Percentiles rank a stretch among this genome's conserved stretches.
Conservation (phyloP, 768 basidiomycete species). For the Cystofilobasidium bisporidii region DNA sequence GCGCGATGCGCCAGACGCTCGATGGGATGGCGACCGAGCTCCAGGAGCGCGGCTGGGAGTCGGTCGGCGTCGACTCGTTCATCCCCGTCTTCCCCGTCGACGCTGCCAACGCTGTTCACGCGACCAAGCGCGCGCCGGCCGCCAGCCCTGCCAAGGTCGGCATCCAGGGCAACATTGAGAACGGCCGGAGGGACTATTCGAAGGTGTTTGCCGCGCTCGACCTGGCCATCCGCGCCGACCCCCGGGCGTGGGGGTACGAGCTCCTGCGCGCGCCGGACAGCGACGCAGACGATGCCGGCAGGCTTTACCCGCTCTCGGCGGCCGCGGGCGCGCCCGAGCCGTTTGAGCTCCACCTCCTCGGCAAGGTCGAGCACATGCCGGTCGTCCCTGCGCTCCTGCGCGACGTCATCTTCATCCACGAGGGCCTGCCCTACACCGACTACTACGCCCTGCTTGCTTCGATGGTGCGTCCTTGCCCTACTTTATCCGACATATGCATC, state of each 20-base stretch:
- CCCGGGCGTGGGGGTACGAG: not conserved
- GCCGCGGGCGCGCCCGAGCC: not conserved
- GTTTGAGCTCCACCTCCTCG: not conserved
- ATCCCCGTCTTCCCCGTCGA: not conserved
- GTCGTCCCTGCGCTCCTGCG: not conserved
- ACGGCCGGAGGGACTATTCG: constrained; percentile 1
- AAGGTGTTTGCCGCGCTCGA: not conserved
- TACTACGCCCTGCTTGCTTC: not conserved
- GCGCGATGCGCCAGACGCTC: not conserved
- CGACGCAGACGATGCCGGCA: not conserved
- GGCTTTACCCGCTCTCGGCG: not conserved
- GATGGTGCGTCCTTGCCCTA: constrained; percentile 2
- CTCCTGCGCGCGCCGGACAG: not conserved
- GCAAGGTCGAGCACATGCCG: not conserved
- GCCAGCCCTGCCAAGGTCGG: not conserved
- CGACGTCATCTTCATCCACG: not conserved
- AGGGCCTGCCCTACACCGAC: not conserved
- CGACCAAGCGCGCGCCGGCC: too few species aligned
- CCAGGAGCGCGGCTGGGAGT: not conserved
- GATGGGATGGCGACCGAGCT: not conserved
- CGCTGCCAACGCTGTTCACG: too few species aligned
- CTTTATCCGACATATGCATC: too few species aligned
- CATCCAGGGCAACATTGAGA: constrained; percentile 3
- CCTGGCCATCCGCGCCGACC: not conserved
- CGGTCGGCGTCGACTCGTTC: not conserved